phyloP scores from a whole-genome alignment of 192 early-diverging fungal species.

The Backusella sp. region DNA sequence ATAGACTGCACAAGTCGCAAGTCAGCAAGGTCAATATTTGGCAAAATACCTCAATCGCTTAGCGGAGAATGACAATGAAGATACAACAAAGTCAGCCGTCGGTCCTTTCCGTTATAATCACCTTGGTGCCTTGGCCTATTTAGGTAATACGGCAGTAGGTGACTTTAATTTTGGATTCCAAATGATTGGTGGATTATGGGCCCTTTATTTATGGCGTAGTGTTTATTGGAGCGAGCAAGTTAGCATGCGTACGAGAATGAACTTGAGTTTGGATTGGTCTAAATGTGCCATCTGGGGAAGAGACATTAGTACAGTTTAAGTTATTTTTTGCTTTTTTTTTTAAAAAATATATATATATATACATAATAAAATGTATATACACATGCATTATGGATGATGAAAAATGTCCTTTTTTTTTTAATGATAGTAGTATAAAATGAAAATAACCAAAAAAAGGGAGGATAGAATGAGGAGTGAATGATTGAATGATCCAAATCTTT shows the following conservation, averaged over 20 bases:
- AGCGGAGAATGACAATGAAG: constrained; percentile 14
- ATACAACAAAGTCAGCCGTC: constrained; percentile 22
- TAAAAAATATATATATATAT: too few species aligned
- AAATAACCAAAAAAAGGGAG: neutral
- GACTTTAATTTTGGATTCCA: constrained; percentile 49
- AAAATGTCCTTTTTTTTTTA: neutral
- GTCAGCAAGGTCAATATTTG: constrained; percentile 53
- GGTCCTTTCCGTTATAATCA: constrained; percentile 65
- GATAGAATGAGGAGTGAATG: neutral
- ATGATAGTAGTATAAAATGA: neutral
- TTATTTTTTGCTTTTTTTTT: neutral
- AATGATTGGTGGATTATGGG: constrained; percentile 50
- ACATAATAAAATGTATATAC: too few species aligned
- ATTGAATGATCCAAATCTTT: neutral
- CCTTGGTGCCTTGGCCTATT: constrained; percentile 67
- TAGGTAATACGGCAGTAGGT: constrained; percentile 57
- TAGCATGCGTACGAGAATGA: constrained; percentile 30
- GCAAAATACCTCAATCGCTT: constrained; percentile 43
- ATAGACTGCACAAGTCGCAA: constrained; percentile 59
- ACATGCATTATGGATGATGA: too few species aligned
- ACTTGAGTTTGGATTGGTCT: constrained; percentile 37
- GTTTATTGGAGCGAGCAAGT: constrained; percentile 58
- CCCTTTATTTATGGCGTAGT: constrained; percentile 58
- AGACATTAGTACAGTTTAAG: constrained; percentile 28
- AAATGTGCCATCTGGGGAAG: constrained; percentile 29